phyloP scores from a whole-genome alignment of 306 rosid genomes.

The Betula pendula region DNA sequence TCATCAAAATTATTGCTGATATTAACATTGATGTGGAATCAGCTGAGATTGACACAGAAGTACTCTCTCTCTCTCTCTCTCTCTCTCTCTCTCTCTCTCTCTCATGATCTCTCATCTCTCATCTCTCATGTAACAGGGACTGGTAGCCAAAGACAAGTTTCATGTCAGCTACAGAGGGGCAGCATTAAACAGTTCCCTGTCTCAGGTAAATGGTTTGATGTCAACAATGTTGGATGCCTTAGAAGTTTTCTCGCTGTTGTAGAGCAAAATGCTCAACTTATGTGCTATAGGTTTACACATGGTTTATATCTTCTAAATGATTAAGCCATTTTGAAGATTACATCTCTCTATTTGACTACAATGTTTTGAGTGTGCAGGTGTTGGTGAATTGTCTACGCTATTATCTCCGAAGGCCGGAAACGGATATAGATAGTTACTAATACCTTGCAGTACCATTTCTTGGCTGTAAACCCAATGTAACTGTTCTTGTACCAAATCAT shows the following conservation, averaged over 20 bases:
- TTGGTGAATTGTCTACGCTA: constrained; percentile 84
- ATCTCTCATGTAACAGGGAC: constrained; percentile 56
- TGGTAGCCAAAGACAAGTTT: constrained; percentile 91
- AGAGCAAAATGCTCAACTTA: constrained; percentile 12
- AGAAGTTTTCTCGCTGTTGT: not conserved
- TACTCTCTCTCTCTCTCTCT: constrained; percentile 25
- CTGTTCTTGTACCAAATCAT: constrained; percentile 15
- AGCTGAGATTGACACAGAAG: constrained; percentile 92
- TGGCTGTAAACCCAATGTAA: constrained; percentile 14
- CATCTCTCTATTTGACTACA: not conserved
- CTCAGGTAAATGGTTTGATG: constrained; percentile 62
- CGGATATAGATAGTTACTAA: constrained; percentile 84
- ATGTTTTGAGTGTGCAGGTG: constrained; percentile 53
- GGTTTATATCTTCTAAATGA: not conserved
- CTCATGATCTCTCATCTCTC: constrained; percentile 14
- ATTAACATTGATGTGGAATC: constrained; percentile 95
- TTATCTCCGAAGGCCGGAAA: constrained; percentile 90
- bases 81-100: not conserved
- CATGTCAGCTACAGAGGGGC: constrained; percentile 92
- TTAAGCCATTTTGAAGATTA: not conserved
- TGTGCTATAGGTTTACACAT: constrained; percentile 4
- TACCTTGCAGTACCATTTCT: not conserved
- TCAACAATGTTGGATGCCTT: not conserved
- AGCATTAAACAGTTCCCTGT: constrained; percentile 72
- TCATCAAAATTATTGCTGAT: constrained; percentile 79